These are phyloP conservation scores for Trichoderma lentiforme DNA, from an alignment of 2,329 filamentous ascomycete species.

Conservation along the genomic window DNA sequence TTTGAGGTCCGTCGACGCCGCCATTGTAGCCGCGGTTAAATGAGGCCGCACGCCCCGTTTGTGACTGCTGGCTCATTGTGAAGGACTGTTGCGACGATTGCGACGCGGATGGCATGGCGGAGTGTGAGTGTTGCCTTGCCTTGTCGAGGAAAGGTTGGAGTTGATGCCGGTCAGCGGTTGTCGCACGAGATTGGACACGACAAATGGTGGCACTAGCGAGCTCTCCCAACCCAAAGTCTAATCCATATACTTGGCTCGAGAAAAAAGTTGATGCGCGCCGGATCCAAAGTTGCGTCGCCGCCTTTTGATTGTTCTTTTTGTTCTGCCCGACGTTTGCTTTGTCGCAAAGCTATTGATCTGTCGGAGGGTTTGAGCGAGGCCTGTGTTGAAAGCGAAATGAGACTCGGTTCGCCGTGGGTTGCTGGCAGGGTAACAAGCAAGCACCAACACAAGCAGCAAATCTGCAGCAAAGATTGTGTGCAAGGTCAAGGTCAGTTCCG, in stretches of 20 bases:
- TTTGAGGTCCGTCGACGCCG: slow-evolving; percentile 48
- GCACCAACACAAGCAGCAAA: background rate
- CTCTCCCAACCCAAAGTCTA: background rate
- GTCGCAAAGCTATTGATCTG: background rate
- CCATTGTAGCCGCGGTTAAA: slow-evolving; percentile 35
- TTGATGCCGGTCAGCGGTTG: slow-evolving; percentile 4
- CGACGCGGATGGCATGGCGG: slow-evolving; percentile 41
- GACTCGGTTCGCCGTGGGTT: slow-evolving; percentile 7
- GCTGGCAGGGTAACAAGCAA: slow-evolving; percentile 16
- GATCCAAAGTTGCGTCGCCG: background rate
- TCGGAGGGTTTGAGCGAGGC: background rate
- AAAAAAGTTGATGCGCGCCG: background rate
- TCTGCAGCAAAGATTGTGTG: slow-evolving; percentile 11
- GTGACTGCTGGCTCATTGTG: slow-evolving; percentile 54
- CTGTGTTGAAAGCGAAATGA: slow-evolving; percentile 7
- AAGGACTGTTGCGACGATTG: slow-evolving; percentile 57
- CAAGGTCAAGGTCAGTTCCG: background rate
- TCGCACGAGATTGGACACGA: slow-evolving; percentile 13
- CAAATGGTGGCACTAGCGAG: slow-evolving; percentile 10
- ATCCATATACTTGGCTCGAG: background rate
- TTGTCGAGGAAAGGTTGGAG: background rate
- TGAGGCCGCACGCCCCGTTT: slow-evolving; percentile 38
- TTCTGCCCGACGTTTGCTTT: background rate
- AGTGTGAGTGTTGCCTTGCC: background rate
- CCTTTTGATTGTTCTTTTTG: background rate